Base-by-base conservation (phyloP, 345 rosid genomes). In the Eucalyptus polybractea region DNA sequence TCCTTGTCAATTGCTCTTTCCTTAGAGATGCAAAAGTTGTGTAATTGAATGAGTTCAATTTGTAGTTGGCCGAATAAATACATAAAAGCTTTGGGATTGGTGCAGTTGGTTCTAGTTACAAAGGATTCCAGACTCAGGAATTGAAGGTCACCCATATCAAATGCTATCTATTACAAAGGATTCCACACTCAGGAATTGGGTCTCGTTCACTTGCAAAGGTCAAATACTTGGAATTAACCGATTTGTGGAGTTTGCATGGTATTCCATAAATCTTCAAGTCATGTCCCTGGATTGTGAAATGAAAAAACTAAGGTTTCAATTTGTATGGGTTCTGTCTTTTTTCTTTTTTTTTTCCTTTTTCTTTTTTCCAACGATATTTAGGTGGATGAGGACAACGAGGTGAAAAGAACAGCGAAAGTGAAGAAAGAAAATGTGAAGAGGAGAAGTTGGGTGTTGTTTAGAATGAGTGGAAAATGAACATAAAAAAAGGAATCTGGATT, bases 301-400 rank as follows among this genome's bases (percentile, higher is more conserved):
- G 56, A 60, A 67, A 67, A 15, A 31, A 15, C 33, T 31, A 67
- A 15, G 3, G 21, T 67, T 67, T 31, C 80, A 67, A 67, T 67
- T 67, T 67, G 80, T 67, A 4, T 17, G 81, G 44, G 25, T 25
- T 69, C 1, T 33, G 37, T 19, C 25, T 72, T 33, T 17, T 17
- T 33, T 33, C 3, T 16, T 50, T 0, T 8, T 5, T 17, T 51
- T 17, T 5, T 33, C 2, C 1, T 4, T 0, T 33, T 5, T n/a
- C 16, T 65, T 65, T 65, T 67, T 67, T 15, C 7, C 76, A 8
- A 69, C 7, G 44, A 3, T 33, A 16, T 37, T 19, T 33, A 17
- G 25, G 81, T 37, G 25, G 81, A 33, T 19, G 44, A 72, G 81
- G 81, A 72, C 81, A 37, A 72, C 40, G 44, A 69, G 25, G 13